Percentiles rank a stretch among this genome's conserved stretches.
Conservation (phyloP, 1,139 yeast genomes). For the Pneumocystis carinii region DNA sequence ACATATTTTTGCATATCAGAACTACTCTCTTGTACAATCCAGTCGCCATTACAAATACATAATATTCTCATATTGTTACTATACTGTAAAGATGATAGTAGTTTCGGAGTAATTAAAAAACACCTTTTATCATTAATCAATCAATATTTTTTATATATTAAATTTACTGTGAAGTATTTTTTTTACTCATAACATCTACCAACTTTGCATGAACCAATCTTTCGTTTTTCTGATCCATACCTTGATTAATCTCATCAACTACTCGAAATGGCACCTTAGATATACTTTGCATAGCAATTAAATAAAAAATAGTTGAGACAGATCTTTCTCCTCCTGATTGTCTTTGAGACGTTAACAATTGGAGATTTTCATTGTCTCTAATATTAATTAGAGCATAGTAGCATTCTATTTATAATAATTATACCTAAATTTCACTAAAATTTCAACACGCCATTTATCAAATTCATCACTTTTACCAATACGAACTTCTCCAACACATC, state of each 20-base stretch:
- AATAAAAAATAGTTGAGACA: constrained; percentile 77
- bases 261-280: constrained; percentile 85
- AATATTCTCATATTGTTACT: constrained; percentile 74
- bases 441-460: constrained; percentile 70
- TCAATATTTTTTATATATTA: background rate
- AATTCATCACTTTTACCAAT: constrained; percentile 38
- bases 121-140: constrained; percentile 35
- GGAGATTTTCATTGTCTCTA: constrained; percentile 46
- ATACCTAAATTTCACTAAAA: constrained; percentile 63
- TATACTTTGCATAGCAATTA: constrained; percentile 83
- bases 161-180: constrained; percentile 31
- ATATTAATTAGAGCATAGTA: background rate
- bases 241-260: constrained; percentile 96
- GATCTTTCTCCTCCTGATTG: constrained; percentile 99
- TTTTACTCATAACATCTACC: constrained; percentile 69
- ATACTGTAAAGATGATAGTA: constrained; percentile 63
- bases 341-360: constrained; percentile 62
- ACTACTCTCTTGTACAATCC: constrained; percentile 18
- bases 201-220: constrained; percentile 72
- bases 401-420: background rate
- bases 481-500: constrained; percentile 70
- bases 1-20: constrained; percentile 10
- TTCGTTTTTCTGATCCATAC: constrained; percentile 93
- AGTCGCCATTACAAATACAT: constrained; percentile 62
- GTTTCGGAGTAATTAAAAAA: constrained; percentile 83